These are phyloP conservation scores for Pythium insidiosum DNA, from an alignment of 352 stramenopile genomes.

Conservation along the genomic window DNA sequence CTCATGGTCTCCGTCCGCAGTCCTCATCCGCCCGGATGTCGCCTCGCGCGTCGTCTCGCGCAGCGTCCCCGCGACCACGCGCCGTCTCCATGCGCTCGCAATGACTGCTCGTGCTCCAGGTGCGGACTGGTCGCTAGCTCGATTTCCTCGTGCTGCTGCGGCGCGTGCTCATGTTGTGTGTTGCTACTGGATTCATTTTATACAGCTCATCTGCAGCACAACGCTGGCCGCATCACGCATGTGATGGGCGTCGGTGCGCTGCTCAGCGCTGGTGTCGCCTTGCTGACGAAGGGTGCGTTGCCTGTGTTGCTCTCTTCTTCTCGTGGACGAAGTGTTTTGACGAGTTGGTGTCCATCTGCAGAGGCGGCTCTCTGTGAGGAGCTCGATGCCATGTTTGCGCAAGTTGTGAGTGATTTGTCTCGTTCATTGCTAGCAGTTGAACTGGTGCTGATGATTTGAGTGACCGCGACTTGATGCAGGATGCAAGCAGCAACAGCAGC, in stretches of 20 bases:
- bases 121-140: no score
- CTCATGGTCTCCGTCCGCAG: no score
- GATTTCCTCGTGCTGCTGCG: no score
- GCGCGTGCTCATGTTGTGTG: no score
- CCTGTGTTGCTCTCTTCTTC: neutral
- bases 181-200: no score
- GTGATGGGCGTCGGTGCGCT: slow-evolving; percentile 35
- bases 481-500: slow-evolving; percentile 9
- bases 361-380: slow-evolving; percentile 41
- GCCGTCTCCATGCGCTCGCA: slow-evolving; percentile 15
- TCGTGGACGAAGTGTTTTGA: neutral
- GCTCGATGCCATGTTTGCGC: slow-evolving; percentile 22
- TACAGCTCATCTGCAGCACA: slow-evolving; percentile 1
- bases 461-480: no score
- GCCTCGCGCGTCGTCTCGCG: slow-evolving; percentile 11
- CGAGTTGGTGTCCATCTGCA: neutral
- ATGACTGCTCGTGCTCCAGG: slow-evolving; percentile 1
- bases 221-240: slow-evolving; percentile 9
- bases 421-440: no score
- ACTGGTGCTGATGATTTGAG: no score
- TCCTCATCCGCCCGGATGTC: slow-evolving; percentile 10
- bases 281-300: slow-evolving; percentile 26
- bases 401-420: no score
- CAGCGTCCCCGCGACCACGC: slow-evolving; percentile 11
- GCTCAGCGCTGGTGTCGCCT: slow-evolving; percentile 32